Evolutionary conservation across 148 eudicot genomes (phyloP).

Genomic region (Beta vulgaris): DNA sequence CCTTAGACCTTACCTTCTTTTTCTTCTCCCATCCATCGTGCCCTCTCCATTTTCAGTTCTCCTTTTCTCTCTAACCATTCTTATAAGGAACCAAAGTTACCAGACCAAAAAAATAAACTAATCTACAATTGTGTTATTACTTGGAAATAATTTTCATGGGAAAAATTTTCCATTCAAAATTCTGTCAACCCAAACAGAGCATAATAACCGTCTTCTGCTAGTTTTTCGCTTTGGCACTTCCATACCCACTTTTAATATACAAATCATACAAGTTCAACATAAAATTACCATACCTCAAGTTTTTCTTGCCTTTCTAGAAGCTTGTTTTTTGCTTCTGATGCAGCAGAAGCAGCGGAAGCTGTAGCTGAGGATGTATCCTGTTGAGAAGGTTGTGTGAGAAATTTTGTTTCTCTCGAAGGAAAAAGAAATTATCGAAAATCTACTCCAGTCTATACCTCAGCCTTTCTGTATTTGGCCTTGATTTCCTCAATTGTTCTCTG

Average conservation of each 20-base stretch:
- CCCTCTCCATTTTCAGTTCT: no score
- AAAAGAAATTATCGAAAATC: background rate
- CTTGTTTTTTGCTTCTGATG: conserved; percentile 79
- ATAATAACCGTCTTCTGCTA: background rate
- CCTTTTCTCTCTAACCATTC: no score
- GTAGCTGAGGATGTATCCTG: conserved; percentile 76
- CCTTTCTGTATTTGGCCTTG: conserved; percentile 78
- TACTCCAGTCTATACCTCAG: conserved; percentile 39
- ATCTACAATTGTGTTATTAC: no score
- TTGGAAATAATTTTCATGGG: no score
- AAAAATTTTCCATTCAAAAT: no score
- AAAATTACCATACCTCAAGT: conserved; percentile 61
- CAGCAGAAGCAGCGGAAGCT: conserved; percentile 52
- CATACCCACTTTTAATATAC: background rate
- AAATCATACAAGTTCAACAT: background rate
- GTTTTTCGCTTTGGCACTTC: background rate
- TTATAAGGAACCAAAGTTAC: no score
- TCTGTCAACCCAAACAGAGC: no score
- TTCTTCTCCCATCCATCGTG: no score
- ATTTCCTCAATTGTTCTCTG: conserved; percentile 82
- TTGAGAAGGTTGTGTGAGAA: conserved; percentile 28
- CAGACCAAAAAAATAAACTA: no score
- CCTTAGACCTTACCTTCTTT: no score
- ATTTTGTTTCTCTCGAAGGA: background rate
- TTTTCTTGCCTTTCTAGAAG: conserved; percentile 86